Evolutionary conservation across 208 protist genomes (phyloP), one percentile per base, ranked within the genome.

Genomic region (Naegleria gruberi): DNA sequence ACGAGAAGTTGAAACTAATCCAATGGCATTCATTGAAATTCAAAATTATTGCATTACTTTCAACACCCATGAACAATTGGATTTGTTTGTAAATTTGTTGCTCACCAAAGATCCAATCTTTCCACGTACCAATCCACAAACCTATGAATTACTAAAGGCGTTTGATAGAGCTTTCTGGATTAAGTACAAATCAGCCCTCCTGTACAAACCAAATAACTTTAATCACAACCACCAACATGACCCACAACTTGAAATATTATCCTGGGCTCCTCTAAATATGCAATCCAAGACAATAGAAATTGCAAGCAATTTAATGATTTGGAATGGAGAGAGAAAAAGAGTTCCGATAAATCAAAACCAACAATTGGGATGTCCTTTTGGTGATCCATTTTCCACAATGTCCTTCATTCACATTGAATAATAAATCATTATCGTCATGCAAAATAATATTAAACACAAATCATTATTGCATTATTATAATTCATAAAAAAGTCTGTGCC

Each of bases 111-210:
- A 88, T n/a, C 44, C 44, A 43, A 4, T 73, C 15, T 88, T 88
- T 30, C 0, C 46, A 26, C 5, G 34, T 23, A 41, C 8, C 15
- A 51, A 88, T 42, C 12, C 6, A 65, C 5, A 65, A 34, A 42
- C 23, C 0, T 88, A 65, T 30, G 10, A 65, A 5, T 30, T 88
- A 8, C n/a, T 88, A 57, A 88, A 88, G 42, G 10, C 45, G 30
- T 88, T 88, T 26, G 84, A 88, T 88, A 4, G 84, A 42, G 84
- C 84, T 30, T 73, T 43, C 43, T 88, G 84, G 84, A 41, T 88
- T 5, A 47, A 42, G 65, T 34, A 86, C 41, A 10, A 77, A 77
- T 77, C 65, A 37, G 51, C 51, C 51, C 15, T 65, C 30, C 51
- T 65, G 19, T 65, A 10, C 2, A 65, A 65, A 65, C 51, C 51